phyloP scores from a whole-genome alignment of 495 filamentous ascomycete genomes.

The Echria macrotheca region DNA sequence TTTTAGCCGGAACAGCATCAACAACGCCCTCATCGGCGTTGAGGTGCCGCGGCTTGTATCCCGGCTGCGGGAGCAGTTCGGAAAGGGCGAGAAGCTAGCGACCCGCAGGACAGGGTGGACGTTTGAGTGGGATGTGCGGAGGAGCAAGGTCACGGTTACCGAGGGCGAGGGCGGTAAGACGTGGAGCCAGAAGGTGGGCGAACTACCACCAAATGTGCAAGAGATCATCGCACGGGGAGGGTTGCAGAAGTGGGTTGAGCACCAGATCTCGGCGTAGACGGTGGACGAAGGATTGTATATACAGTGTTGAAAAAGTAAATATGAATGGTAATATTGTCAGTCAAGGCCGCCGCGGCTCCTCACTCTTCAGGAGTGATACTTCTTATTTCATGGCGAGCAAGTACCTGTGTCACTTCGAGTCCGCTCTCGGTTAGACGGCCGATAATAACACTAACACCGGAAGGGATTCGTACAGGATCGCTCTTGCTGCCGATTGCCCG shows the following conservation, averaged over 20 bases:
- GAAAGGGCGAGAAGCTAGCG: constrained; percentile 45
- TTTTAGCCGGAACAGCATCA: constrained; percentile 83
- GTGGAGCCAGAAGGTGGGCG: constrained; percentile 80
- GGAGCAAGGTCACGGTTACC: constrained; percentile 60
- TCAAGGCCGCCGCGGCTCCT: no score
- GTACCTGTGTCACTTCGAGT: no score
- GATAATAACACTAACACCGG: no score
- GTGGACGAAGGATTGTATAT: no score
- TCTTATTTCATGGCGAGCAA: no score
- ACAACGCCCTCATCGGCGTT: constrained; percentile 82
- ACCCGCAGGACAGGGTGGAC: constrained; percentile 88
- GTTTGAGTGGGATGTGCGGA: constrained; percentile 75
- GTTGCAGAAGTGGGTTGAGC: constrained; percentile 80
- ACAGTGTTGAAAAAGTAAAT: no score
- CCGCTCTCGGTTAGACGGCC: no score
- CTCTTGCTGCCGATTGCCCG: no score
- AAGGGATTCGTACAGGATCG: no score
- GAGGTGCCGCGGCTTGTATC: constrained; percentile 71
- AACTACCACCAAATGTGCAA: constrained; percentile 84
- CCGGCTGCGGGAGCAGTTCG: constrained; percentile 63
- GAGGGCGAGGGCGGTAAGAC: constrained; percentile 54
- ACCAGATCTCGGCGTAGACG: constrained; percentile 42
- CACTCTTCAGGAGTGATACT: no score
- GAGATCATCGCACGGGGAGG: constrained; percentile 80
- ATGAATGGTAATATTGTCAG: no score